Evolutionary conservation across 2,329 filamentous ascomycete species (phyloP).

Genomic region (Ophiostoma himal-ulmi): DNA sequence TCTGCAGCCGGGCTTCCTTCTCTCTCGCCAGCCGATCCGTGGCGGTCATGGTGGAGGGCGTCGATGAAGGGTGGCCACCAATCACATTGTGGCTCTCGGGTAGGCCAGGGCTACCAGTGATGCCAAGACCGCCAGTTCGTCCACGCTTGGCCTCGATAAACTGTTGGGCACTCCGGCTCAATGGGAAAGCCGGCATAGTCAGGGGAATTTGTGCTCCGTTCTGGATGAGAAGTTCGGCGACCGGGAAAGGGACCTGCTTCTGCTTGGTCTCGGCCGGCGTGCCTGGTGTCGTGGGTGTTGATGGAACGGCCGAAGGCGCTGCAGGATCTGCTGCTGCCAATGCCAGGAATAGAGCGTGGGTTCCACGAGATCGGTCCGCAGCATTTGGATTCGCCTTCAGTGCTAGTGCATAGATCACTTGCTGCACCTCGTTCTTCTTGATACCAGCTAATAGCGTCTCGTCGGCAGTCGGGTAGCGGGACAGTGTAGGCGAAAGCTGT

Average conservation of each 20-base stretch:
- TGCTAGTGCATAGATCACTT: constrained; percentile 84
- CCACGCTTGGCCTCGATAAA: constrained; percentile 77
- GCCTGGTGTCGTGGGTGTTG: not conserved
- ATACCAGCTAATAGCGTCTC: constrained; percentile 87
- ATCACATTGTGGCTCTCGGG: not conserved
- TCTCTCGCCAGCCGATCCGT: constrained; percentile 53
- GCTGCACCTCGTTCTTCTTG: constrained; percentile 93
- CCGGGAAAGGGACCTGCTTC: constrained; percentile 66
- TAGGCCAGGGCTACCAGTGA: not conserved
- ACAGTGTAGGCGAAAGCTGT: constrained; percentile 66
- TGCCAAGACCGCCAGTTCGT: constrained; percentile 32
- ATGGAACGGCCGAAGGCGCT: constrained; percentile 53
- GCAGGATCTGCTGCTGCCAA: constrained; percentile 90
- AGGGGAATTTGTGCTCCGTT: constrained; percentile 86
- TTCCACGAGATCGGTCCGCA: constrained; percentile 77
- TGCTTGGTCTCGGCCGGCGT: constrained; percentile 35
- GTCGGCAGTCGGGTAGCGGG: constrained; percentile 70
- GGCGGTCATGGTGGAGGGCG: constrained; percentile 43
- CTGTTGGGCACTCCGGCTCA: constrained; percentile 70
- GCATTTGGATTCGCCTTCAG: constrained; percentile 82
- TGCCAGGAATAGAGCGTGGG: constrained; percentile 84
- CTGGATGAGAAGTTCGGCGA: constrained; percentile 86
- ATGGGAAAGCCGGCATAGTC: constrained; percentile 70
- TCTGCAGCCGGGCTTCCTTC: constrained; percentile 64
- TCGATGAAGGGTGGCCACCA: constrained; percentile 38